Percentiles rank a stretch among this genome's conserved stretches.
Evolutionary conservation across 352 stramenopile species (phyloP).

Genomic region (Globisporangium mamillatum): DNA sequence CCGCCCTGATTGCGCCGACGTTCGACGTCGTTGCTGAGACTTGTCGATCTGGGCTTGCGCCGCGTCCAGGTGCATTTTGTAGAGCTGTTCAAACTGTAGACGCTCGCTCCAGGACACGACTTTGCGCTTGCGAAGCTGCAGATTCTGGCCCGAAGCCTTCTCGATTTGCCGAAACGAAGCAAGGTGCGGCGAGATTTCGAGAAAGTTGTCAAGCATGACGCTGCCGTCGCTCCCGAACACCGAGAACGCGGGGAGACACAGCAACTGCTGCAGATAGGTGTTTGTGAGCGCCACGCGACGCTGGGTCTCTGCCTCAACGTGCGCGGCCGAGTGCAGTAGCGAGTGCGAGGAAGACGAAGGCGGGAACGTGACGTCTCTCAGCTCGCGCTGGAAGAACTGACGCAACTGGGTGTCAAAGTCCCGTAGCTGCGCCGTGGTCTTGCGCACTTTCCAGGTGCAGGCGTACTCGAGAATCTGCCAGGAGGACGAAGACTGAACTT

Average conservation of each 20-base stretch:
- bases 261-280: slow-evolving; percentile 48
- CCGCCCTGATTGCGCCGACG: slow-evolving; percentile 1
- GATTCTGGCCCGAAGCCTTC: slow-evolving; percentile 36
- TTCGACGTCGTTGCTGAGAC: slow-evolving; percentile 1
- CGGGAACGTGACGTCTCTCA: slow-evolving; percentile 54
- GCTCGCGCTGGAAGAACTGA: slow-evolving; percentile 34
- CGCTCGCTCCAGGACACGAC: slow-evolving; percentile 54
- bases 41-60: slow-evolving; percentile 11
- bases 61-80: slow-evolving; percentile 42
- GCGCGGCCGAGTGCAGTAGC: slow-evolving; percentile 25
- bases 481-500: slow-evolving; percentile 8
- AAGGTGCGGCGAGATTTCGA: slow-evolving; percentile 61
- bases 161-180: slow-evolving; percentile 45
- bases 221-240: slow-evolving; percentile 51
- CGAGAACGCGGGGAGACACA: slow-evolving; percentile 50
- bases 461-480: slow-evolving; percentile 75
- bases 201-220: slow-evolving; percentile 63
- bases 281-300: slow-evolving; percentile 40
- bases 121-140: slow-evolving; percentile 45
- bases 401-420: slow-evolving; percentile 55
- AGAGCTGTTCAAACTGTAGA: slow-evolving; percentile 53
- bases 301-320: slow-evolving; percentile 31
- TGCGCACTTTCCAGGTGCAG: slow-evolving; percentile 44
- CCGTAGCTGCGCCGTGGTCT: slow-evolving; percentile 41
- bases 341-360: slow-evolving; percentile 19